Percentiles rank a stretch among this genome's conserved stretches.
phyloP scores from a whole-genome alignment of 805 yeast genomes.

The Pichia thaimueangensis region DNA sequence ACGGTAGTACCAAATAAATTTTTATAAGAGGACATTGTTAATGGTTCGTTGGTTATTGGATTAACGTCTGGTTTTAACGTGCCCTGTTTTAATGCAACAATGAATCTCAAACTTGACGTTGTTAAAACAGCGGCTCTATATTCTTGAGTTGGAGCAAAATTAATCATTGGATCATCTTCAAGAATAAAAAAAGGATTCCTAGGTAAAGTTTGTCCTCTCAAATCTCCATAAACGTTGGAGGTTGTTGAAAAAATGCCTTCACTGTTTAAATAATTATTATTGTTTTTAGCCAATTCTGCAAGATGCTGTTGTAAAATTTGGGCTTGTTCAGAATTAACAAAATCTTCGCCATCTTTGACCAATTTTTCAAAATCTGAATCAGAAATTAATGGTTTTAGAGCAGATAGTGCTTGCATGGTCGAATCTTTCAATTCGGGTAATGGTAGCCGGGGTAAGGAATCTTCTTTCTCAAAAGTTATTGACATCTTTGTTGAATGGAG shows the following conservation, averaged over 20 bases:
- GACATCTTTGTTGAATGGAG: constrained; percentile 6
- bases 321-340: constrained; percentile 38
- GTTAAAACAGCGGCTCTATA: constrained; percentile 63
- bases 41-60: constrained; percentile 42
- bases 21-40: constrained; percentile 63
- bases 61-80: constrained; percentile 52
- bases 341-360: constrained; percentile 37
- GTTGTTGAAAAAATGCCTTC: constrained; percentile 40
- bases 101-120: constrained; percentile 60
- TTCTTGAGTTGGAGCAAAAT: constrained; percentile 53
- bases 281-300: constrained; percentile 35
- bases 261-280: constrained; percentile 50
- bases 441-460: constrained; percentile 49
- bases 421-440: constrained; percentile 52
- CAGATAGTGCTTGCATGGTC: constrained; percentile 43
- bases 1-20: constrained; percentile 68
- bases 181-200: constrained; percentile 70
- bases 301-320: constrained; percentile 49
- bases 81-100: constrained; percentile 49
- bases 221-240: constrained; percentile 56
- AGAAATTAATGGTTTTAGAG: constrained; percentile 54
- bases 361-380: constrained; percentile 44
- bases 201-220: constrained; percentile 63
- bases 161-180: constrained; percentile 67
- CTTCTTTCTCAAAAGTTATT: constrained; percentile 36